phyloP scores from a whole-genome alignment of 257 asterid genomes.

The Anisodus acutangulus region DNA sequence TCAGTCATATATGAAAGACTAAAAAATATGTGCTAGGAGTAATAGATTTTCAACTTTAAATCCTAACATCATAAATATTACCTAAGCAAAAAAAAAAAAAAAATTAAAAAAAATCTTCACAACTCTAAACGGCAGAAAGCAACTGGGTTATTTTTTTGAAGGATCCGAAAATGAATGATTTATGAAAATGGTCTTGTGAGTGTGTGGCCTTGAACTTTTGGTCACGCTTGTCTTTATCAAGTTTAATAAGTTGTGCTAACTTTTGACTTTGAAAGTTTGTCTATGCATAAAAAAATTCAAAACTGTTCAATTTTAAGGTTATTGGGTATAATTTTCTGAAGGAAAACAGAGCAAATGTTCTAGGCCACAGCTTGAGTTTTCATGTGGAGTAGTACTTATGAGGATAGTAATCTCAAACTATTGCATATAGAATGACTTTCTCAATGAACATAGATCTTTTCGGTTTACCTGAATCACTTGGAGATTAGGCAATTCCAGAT shows the following conservation, averaged over 20 bases:
- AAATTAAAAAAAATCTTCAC: neutral
- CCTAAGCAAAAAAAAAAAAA: neutral
- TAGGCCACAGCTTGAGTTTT: neutral
- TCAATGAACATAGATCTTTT: neutral
- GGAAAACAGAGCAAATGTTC: neutral
- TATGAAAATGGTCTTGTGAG: too few species aligned
- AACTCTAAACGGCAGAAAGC: neutral
- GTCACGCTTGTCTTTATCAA: too few species aligned
- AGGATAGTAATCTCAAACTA: neutral
- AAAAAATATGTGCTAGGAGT: too few species aligned
- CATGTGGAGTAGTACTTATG: neutral
- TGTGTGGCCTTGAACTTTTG: too few species aligned
- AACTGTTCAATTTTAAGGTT: too few species aligned
- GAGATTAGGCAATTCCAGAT: constrained; percentile 33
- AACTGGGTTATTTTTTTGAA: neutral
- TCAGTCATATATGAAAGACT: too few species aligned
- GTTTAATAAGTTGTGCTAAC: too few species aligned
- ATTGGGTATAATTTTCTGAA: too few species aligned
- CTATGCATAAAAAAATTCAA: too few species aligned
- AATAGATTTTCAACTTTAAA: neutral
- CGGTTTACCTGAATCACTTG: constrained; percentile 41
- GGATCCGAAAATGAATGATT: too few species aligned
- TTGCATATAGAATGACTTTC: neutral
- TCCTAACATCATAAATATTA: neutral
- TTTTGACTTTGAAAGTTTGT: too few species aligned